Percentiles rank a stretch among this genome's conserved stretches.
phyloP scores from a whole-genome alignment of 2,329 filamentous ascomycete species.

The Achaetomium macrosporum region DNA sequence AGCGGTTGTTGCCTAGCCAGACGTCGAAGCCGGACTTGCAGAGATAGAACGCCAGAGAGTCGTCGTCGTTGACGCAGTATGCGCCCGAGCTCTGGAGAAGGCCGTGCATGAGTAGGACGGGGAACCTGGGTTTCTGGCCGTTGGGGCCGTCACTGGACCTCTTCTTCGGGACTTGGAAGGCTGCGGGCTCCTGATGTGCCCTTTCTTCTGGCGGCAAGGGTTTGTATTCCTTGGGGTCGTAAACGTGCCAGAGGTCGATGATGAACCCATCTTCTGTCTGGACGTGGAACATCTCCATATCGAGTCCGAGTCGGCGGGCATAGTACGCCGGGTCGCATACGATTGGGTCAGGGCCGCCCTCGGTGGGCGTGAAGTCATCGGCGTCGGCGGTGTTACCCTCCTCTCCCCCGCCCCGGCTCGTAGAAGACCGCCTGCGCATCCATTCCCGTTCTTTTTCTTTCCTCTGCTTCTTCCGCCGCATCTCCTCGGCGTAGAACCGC shows the following conservation, averaged over 20 bases:
- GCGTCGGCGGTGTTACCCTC: conserved; percentile 38
- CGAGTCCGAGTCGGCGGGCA: conserved; percentile 77
- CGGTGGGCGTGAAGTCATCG: conserved; percentile 64
- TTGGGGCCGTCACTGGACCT: conserved; percentile 28
- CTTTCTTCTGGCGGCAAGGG: conserved; percentile 45
- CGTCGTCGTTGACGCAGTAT: conserved; percentile 85
- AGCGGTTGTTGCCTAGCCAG: conserved; percentile 92
- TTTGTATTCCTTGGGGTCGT: conserved; percentile 69
- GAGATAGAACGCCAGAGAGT: conserved; percentile 84
- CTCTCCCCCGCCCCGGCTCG: conserved; percentile 34
- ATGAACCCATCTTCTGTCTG: conserved; percentile 94
- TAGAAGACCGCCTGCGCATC: conserved; percentile 40
- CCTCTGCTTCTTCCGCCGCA: conserved; percentile 50
- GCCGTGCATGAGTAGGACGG: conserved; percentile 81
- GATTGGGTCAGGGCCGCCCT: conserved; percentile 74
- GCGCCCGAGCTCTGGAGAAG: conserved; percentile 82
- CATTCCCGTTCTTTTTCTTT: conserved; percentile 57
- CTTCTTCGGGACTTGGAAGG: conserved; percentile 47
- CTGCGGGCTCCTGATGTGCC: conserved; percentile 51
- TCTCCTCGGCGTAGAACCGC: conserved; percentile 70
- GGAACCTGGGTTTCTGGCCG: conserved; percentile 60
- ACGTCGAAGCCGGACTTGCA: conserved; percentile 91
- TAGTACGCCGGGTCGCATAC: conserved; percentile 80
- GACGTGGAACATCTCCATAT: conserved; percentile 75
- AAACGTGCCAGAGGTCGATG: conserved; percentile 83